Evolutionary conservation across 495 filamentous ascomycete species (phyloP).

Genomic region (Bathelium albidoporum): DNA sequence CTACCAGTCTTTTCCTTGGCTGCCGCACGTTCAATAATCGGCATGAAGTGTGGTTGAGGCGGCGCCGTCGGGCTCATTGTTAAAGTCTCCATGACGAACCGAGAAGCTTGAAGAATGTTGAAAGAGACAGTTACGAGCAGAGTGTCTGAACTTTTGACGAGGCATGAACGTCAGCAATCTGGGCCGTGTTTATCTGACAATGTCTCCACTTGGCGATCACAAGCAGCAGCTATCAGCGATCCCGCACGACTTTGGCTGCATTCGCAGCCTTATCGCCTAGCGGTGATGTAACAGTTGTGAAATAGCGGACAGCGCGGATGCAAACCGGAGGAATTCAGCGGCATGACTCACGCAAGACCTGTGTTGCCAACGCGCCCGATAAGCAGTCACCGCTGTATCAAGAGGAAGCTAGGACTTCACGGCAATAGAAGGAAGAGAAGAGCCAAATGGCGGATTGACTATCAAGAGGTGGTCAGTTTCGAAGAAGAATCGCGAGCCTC

Average conservation of each 20-base stretch:
- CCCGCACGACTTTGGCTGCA: too few species aligned
- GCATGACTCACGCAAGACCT: too few species aligned
- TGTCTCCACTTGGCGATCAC: too few species aligned
- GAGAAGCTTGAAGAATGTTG: background rate
- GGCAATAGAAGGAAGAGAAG: background rate
- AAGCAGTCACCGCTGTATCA: background rate
- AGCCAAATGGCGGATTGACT: background rate
- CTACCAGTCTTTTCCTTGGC: slow-evolving; percentile 9
- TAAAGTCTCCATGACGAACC: slow-evolving; percentile 14
- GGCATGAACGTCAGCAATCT: too few species aligned
- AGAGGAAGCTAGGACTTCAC: background rate
- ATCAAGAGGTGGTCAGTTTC: background rate
- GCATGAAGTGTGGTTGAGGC: slow-evolving; percentile 18
- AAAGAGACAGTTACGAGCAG: background rate
- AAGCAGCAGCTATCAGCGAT: too few species aligned
- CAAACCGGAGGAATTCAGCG: too few species aligned
- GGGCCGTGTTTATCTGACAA: too few species aligned
- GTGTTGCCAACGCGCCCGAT: too few species aligned
- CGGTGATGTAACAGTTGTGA: too few species aligned
- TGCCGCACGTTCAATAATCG: slow-evolving; percentile 20
- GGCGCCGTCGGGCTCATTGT: slow-evolving; percentile 13
- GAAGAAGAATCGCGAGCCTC: background rate
- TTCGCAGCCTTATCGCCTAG: too few species aligned
- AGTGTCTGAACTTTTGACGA: background rate
- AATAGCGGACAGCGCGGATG: too few species aligned